These are phyloP conservation scores for Fomitopsis betulina DNA, from an alignment of 1,284 basidiomycete genomes.

Conservation along the genomic window DNA sequence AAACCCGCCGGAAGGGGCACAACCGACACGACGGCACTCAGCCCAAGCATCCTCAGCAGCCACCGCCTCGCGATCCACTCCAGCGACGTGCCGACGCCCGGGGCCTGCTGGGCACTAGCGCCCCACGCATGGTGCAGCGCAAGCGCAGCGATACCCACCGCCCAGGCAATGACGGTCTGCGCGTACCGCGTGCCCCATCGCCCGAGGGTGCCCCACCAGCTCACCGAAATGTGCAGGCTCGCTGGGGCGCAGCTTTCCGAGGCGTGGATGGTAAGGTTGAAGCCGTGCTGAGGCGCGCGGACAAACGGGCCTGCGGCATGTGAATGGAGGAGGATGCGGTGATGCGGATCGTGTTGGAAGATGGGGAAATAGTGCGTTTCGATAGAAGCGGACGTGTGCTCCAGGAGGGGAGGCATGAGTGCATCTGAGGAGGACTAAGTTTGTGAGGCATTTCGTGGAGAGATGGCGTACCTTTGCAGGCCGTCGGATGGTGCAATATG, in stretches of 20 bases:
- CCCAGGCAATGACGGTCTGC: constrained; percentile 66
- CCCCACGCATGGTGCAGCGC: constrained; percentile 51
- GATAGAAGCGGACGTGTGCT: constrained; percentile 47
- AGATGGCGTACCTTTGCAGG: constrained; percentile 20
- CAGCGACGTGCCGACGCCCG: constrained; percentile 29
- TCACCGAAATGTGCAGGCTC: constrained; percentile 48
- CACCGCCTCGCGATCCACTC: constrained; percentile 33
- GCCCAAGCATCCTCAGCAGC: constrained; percentile 38
- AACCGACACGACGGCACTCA: constrained; percentile 42
- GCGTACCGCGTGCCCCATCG: constrained; percentile 71
- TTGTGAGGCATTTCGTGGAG: not conserved
- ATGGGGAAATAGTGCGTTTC: constrained; percentile 75
- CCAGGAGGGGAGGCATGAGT: constrained; percentile 52
- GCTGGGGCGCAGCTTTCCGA: constrained; percentile 46
- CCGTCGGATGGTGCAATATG: constrained; percentile 6
- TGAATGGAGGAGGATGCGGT: constrained; percentile 59
- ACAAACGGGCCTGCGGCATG: constrained; percentile 67
- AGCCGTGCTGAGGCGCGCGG: constrained; percentile 29
- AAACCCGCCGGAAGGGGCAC: constrained; percentile 51
- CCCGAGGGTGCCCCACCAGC: constrained; percentile 67
- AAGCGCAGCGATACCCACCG: constrained; percentile 57
- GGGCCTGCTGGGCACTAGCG: constrained; percentile 20
- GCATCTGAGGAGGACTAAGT: constrained; percentile 30
- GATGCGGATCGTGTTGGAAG: constrained; percentile 19
- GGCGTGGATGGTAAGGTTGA: constrained; percentile 56